Percentiles rank a stretch among this genome's conserved stretches.
Evolutionary conservation across 345 rosid species (phyloP).

Genomic region (Camelina laxa): DNA sequence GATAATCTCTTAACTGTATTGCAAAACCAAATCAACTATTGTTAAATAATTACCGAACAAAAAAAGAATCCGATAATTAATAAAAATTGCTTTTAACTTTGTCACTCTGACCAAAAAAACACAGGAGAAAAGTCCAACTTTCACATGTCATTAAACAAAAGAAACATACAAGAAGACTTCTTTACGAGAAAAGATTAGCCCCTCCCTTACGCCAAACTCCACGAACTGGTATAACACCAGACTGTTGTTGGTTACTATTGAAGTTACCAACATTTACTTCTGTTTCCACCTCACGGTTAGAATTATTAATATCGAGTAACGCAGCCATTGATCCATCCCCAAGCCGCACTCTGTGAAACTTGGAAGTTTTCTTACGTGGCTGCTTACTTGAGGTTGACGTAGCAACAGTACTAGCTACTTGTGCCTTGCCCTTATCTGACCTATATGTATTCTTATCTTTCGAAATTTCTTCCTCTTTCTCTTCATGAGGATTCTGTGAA

Average conservation of each 20-base stretch:
- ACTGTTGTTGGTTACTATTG: constrained; percentile 41
- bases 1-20: too few relatives aligned
- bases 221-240: constrained; percentile 54
- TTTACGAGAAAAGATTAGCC: constrained; percentile 56
- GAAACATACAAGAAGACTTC: fast-evolving
- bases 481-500: constrained; percentile 49
- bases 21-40: too few relatives aligned
- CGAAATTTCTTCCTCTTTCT: constrained; percentile 42
- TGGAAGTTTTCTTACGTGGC: constrained; percentile 78
- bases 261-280: constrained; percentile 32
- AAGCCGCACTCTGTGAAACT: constrained; percentile 73
- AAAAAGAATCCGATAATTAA: too few relatives aligned
- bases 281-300: constrained; percentile 51
- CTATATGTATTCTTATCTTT: constrained; percentile 70
- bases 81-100: too few relatives aligned
- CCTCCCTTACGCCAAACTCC: constrained; percentile 81
- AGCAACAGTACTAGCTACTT: constrained; percentile 27
- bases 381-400: constrained; percentile 46
- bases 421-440: constrained; percentile 56
- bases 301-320: constrained; percentile 52
- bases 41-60: too few relatives aligned
- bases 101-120: background rate
- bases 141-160: too few relatives aligned
- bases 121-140: too few relatives aligned
- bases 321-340: constrained; percentile 89